These are phyloP conservation scores for Phytophthora macrochlamydospora DNA, from an alignment of 352 stramenopile genomes.

Conservation along the genomic window DNA sequence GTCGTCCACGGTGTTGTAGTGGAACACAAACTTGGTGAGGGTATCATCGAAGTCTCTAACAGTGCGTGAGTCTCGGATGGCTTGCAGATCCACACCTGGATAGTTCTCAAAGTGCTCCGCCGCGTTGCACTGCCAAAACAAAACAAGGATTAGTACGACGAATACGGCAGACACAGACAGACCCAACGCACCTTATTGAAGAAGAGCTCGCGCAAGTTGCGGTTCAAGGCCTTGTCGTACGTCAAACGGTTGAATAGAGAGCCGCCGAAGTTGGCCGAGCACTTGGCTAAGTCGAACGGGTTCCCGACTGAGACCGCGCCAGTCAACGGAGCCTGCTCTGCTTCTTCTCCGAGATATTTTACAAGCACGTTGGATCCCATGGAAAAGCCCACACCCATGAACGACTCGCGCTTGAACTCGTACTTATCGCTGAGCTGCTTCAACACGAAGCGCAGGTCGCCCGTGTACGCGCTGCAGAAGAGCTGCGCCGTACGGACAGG, in stretches of 20 bases:
- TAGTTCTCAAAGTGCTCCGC: constrained; percentile 52
- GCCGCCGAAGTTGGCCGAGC: constrained; percentile 47
- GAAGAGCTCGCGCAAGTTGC: constrained; percentile 67
- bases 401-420: constrained; percentile 45
- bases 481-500: constrained; percentile 60
- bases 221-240: constrained; percentile 65
- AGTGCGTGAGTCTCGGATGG: constrained; percentile 37
- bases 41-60: constrained; percentile 70
- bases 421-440: constrained; percentile 46
- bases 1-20: constrained; percentile 59
- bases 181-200: constrained; percentile 48
- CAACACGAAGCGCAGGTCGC: constrained; percentile 62
- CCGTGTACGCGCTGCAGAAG: constrained; percentile 76
- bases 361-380: constrained; percentile 81
- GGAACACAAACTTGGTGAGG: constrained; percentile 62
- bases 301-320: constrained; percentile 75
- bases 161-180: not conserved
- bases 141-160: not conserved
- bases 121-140: constrained; percentile 28
- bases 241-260: constrained; percentile 63
- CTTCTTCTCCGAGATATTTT: constrained; percentile 80
- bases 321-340: constrained; percentile 39
- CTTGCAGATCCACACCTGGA: constrained; percentile 46
- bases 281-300: constrained; percentile 71
- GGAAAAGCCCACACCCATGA: constrained; percentile 73